These are phyloP conservation scores for Suillus clintonianus DNA, from an alignment of 768 basidiomycete species.

Conservation along the genomic window DNA sequence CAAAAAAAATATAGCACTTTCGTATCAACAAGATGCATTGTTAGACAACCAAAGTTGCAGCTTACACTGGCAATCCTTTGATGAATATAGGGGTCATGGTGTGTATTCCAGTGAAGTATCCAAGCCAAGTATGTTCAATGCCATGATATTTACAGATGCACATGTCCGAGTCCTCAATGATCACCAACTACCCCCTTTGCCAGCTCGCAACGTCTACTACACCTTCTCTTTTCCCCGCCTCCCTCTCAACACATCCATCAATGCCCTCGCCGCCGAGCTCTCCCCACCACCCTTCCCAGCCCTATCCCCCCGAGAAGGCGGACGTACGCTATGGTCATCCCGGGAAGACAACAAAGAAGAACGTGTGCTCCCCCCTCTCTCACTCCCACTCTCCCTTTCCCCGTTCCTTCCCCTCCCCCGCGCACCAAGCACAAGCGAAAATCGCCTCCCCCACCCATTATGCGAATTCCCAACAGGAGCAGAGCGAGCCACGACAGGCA, in stretches of 20 bases:
- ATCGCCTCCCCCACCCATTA: conserved; percentile 41
- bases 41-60: too few species aligned
- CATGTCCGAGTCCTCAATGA: background rate
- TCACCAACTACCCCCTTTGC: background rate
- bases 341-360: background rate
- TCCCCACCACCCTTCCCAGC: conserved; percentile 21
- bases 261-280: conserved; percentile 29
- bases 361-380: background rate
- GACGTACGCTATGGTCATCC: background rate
- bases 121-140: background rate
- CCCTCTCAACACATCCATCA: conserved; percentile 34
- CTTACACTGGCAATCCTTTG: too few species aligned
- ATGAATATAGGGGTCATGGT: background rate
- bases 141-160: background rate
- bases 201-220: background rate
- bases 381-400: conserved; percentile 19
- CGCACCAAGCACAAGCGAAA: conserved; percentile 58
- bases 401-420: conserved; percentile 25
- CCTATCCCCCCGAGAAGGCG: conserved; percentile 8
- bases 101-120: background rate
- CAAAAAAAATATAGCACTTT: too few species aligned
- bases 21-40: too few species aligned
- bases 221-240: conserved; percentile 1
- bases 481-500: conserved; percentile 65
- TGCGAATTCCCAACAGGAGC: conserved; percentile 22